phyloP scores from a whole-genome alignment of 371 early-diverging fungal species.

The Mortierella sp. region DNA sequence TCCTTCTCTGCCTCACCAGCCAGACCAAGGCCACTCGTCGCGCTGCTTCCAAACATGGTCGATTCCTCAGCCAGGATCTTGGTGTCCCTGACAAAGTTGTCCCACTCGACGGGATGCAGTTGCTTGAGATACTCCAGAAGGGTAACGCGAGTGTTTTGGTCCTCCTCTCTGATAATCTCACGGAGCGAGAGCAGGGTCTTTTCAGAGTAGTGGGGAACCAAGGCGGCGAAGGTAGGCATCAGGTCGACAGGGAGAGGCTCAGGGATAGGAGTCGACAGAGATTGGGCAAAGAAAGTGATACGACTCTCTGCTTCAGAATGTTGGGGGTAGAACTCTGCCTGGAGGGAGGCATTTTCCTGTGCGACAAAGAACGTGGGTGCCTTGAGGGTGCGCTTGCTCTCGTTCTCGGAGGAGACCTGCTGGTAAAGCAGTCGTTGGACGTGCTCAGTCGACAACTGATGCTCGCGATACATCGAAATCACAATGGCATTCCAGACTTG shows the following conservation, averaged over 20 bases:
- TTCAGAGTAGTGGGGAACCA: conserved; percentile 93
- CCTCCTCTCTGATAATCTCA: conserved; percentile 90
- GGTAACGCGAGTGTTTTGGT: conserved; percentile 85
- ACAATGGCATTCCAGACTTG: conserved; percentile 93
- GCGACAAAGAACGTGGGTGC: conserved; percentile 88
- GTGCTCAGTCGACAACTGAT: conserved; percentile 84
- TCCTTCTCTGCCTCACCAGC: conserved; percentile 52
- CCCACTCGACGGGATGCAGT: conserved; percentile 89
- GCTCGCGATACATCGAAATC: conserved; percentile 90
- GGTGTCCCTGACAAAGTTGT: conserved; percentile 92
- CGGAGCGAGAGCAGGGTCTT: conserved; percentile 86
- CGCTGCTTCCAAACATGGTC: conserved; percentile 57
- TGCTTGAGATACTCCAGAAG: conserved; percentile 90
- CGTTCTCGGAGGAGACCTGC: conserved; percentile 77
- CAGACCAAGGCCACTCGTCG: conserved; percentile 31
- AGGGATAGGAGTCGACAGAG: conserved; percentile 88
- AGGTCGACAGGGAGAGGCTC: conserved; percentile 85
- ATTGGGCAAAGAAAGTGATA: conserved; percentile 91
- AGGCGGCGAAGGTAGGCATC: conserved; percentile 91
- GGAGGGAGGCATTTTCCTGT: conserved; percentile 86
- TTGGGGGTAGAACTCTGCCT: conserved; percentile 83
- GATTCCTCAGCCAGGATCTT: conserved; percentile 84
- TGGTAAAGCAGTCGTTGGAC: conserved; percentile 85
- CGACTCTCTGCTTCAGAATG: conserved; percentile 89
- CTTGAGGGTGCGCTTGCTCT: conserved; percentile 79